Percentiles rank a stretch among this genome's conserved stretches.
Evolutionary conservation across 129 eudicot genomes (phyloP).

Genomic region (Helianthus tuberosus): DNA sequence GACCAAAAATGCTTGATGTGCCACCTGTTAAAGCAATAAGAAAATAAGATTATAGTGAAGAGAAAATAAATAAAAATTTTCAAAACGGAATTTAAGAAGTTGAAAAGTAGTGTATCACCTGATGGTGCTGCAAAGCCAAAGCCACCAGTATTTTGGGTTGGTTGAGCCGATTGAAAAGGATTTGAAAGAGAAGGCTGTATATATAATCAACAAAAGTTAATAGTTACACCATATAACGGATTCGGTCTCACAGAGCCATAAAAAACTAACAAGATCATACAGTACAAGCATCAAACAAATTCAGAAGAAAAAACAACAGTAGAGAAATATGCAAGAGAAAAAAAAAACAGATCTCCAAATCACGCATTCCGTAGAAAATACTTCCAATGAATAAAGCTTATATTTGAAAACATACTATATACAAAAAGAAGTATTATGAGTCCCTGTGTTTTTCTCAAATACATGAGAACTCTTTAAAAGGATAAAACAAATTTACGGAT

Average conservation of each 20-base stretch:
- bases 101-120: not conserved
- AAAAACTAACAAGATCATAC: not conserved
- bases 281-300: not conserved
- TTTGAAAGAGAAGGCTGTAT: constrained; percentile 43
- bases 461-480: too few species aligned
- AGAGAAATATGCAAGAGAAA: too few species aligned
- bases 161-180: constrained; percentile 65
- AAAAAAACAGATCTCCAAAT: not conserved
- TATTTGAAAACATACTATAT: too few species aligned
- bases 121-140: constrained; percentile 48
- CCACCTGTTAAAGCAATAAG: constrained; percentile 33
- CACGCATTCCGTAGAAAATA: not conserved
- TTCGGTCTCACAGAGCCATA: too few species aligned
- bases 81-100: not conserved
- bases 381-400: not conserved
- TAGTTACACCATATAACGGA: constrained; percentile 1
- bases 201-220: constrained; percentile 19
- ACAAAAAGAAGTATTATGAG: too few species aligned
- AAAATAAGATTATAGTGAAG: not conserved
- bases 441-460: too few species aligned
- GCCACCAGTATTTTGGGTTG: constrained; percentile 59
- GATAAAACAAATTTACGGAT: not conserved
- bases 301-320: too few species aligned
- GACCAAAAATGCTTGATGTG: constrained; percentile 64
- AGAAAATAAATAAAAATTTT: not conserved